These are phyloP conservation scores for Dalechampia spathulata DNA, from an alignment of 441 rosid genomes.

Conservation along the genomic window DNA sequence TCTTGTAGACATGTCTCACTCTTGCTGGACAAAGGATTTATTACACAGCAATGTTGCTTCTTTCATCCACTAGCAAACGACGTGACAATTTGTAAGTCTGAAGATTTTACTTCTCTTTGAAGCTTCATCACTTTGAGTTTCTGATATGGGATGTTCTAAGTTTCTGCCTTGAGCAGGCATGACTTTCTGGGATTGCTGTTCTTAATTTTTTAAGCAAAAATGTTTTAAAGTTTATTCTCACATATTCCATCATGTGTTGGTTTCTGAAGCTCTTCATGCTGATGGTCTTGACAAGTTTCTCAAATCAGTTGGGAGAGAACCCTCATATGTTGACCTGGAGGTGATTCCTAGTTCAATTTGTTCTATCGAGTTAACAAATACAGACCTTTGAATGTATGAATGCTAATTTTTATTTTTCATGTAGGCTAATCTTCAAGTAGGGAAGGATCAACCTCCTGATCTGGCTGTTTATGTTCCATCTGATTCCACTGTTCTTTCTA, in stretches of 20 bases:
- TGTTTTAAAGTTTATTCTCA: neutral
- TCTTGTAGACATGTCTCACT: conserved; percentile 60
- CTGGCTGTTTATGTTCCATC: conserved; percentile 71
- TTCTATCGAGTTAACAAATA: conserved; percentile 4
- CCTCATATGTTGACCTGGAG: conserved; percentile 70
- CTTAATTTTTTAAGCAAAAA: too few relatives aligned
- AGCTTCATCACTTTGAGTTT: neutral
- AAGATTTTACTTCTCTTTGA: neutral
- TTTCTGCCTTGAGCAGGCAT: too few relatives aligned
- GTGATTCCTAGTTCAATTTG: conserved; percentile 25
- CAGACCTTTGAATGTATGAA: conserved; percentile 1
- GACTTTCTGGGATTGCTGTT: too few relatives aligned
- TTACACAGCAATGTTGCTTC: conserved; percentile 51
- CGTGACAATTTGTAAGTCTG: conserved; percentile 59
- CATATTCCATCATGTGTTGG: neutral
- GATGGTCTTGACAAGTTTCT: conserved; percentile 68
- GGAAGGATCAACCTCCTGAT: conserved; percentile 94
- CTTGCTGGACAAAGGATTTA: conserved; percentile 68
- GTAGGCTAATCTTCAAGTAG: conserved; percentile 70
- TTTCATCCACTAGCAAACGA: conserved; percentile 89
- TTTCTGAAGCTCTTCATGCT: conserved; percentile 48
- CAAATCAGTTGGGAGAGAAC: conserved; percentile 53
- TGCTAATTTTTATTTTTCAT: neutral
- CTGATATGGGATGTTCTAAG: too few relatives aligned
- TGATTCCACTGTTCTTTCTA: conserved; percentile 38